Evolutionary conservation across 2,329 filamentous ascomycete genomes (phyloP), one percentile per base, ranked within the genome.

Genomic region (Trichoderma cornu-damae): DNA sequence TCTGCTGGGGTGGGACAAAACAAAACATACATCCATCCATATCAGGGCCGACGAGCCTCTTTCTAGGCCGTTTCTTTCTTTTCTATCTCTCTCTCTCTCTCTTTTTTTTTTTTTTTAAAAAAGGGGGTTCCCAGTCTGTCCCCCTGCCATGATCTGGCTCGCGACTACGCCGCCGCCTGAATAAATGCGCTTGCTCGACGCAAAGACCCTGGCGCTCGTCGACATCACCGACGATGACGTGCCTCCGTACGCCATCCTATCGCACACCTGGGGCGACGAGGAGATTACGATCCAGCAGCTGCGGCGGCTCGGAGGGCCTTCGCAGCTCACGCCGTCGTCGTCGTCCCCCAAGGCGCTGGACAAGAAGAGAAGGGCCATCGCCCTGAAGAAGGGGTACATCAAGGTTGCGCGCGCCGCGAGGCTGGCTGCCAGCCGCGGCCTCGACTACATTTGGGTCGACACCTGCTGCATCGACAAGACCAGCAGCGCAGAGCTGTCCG

Each of bases 241-340:
- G 22, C 66, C 66, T 2, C 60, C 59, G 1, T 69, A 67, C 30
- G 66, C 67, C 35, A 68, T 69, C 48, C 59, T 69, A 6, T 69
- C 68, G 3, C 68, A 69, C 32, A 68, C 64, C 1, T 69, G 68
- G 68, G 62, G 62, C 37, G 22, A 49, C 7, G 66, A 60, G 24
- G 67, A 70, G 40, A 61, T 66, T 2, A 62, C 62, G 2, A 65
- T 65, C 34, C 63, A 68, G 48, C 63, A 67, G 38, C 34, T 58
- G 32, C 57, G 57, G 18, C 49, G 50, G n/a, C 49, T 66, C n/a
- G 51, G 35, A 35, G 32, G 32, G 4, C 26, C 37, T 14, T 28
- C 42, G 11, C 57, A 42, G 11, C 47, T 64, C 24, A 47, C 43
- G 5, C 16, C 14, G 2, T 16, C 43, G 5, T n/a, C 14, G 2